Percentiles rank a stretch among this genome's conserved stretches.
Conservation (phyloP, 768 basidiomycete species). For the Suillus cothurnatus region DNA sequence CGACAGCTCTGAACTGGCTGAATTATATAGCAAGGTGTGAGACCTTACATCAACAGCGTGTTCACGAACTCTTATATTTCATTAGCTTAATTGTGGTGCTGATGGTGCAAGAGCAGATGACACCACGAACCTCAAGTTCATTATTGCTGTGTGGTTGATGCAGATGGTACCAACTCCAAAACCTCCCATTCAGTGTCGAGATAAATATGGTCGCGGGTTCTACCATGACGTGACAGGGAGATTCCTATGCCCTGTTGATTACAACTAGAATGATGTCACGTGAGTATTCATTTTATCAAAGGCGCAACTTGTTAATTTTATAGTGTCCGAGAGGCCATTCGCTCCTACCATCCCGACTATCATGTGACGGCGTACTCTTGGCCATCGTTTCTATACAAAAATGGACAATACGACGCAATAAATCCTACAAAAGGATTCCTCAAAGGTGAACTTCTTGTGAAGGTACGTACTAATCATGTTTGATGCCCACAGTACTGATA, state of each 20-base stretch:
- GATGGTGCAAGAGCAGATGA: constrained; percentile 4
- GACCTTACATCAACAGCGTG: neutral
- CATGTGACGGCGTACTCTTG: constrained; percentile 18
- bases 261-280: neutral
- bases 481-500: no score
- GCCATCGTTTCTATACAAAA: constrained; percentile 20
- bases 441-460: constrained; percentile 16
- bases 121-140: constrained; percentile 1
- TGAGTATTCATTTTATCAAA: neutral
- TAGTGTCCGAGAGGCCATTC: constrained; percentile 7
- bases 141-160: constrained; percentile 1
- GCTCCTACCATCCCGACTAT: constrained; percentile 17
- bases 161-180: neutral
- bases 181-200: neutral
- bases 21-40: neutral
- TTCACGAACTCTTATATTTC: neutral
- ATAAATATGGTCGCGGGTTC: constrained; percentile 1
- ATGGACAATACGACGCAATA: constrained; percentile 10
- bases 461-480: constrained; percentile 9
- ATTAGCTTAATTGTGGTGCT: constrained; percentile 6
- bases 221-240: neutral
- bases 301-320: neutral
- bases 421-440: constrained; percentile 19
- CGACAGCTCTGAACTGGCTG: neutral
- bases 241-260: neutral